A percentile compares a stretch with the other conserved stretches of the same genome.
These are phyloP conservation scores for Sanguinoderma infundibulare DNA, from an alignment of 1,284 basidiomycete species.

Conservation along the genomic window DNA sequence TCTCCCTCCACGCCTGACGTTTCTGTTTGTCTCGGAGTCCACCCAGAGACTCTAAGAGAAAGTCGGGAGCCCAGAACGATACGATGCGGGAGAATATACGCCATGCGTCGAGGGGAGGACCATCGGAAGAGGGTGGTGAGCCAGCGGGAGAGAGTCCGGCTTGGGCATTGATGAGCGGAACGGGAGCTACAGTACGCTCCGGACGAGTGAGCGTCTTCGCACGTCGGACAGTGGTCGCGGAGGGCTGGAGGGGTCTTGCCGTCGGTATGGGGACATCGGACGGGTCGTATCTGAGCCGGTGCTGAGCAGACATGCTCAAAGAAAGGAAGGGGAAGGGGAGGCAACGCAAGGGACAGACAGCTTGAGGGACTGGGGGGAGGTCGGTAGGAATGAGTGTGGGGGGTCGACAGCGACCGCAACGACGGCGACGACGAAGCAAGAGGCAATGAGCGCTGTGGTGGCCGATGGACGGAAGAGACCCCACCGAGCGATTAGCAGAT, in stretches of 20 bases:
- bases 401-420: constrained; percentile 20
- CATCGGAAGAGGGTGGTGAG: constrained; percentile 33
- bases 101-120: constrained; percentile 75
- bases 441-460: constrained; percentile 23
- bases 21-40: constrained; percentile 82
- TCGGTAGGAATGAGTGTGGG: constrained; percentile 19
- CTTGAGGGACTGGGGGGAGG: constrained; percentile 12
- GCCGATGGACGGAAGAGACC: constrained; percentile 1
- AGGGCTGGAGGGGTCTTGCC: constrained; percentile 55
- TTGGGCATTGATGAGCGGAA: constrained; percentile 89
- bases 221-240: constrained; percentile 70
- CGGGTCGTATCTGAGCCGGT: constrained; percentile 22
- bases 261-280: constrained; percentile 74
- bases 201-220: constrained; percentile 96
- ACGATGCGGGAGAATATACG: constrained; percentile 77
- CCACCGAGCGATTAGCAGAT: background rate
- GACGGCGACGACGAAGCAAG: constrained; percentile 23
- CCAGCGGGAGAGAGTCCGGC: constrained; percentile 43
- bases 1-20: constrained; percentile 97
- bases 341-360: constrained; percentile 17
- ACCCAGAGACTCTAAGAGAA: constrained; percentile 74
- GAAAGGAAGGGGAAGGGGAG: constrained; percentile 5
- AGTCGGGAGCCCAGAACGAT: constrained; percentile 92
- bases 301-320: constrained; percentile 28
- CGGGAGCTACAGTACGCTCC: constrained; percentile 91